Evolutionary conservation across 2,329 filamentous ascomycete species (phyloP), one percentile per base, ranked within the genome.

Genomic region (Fusarium citri): DNA sequence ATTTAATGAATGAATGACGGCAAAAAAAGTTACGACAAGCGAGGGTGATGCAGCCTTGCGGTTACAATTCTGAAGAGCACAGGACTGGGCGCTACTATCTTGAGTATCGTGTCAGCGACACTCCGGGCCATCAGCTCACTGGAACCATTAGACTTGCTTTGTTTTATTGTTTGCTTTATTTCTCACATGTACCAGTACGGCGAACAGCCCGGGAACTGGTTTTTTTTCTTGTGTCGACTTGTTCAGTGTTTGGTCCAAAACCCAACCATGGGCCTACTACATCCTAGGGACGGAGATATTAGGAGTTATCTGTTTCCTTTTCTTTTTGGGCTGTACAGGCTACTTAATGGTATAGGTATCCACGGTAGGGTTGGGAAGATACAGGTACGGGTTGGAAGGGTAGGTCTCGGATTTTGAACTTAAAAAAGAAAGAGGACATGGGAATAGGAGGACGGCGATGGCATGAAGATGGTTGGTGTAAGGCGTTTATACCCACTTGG

Each of bases 401-500:
- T 66, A 46, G 45, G 48, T 46, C 37, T 53, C 26, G 51, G 60
- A 49, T 61, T 69, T 48, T 30, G 46, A 47, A 56, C 61, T 50
- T 59, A 43, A 59, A 64, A 55, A 48, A 46, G 58, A 64, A 56
- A 48, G 49, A 56, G 37, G 57, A 46, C 42, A 66, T 51, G 58
- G 47, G 43, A 42, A 58, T 40, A 40, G 30, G 58, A 48, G 30
- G 60, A 48, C 31, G 67, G 70, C 53, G 60, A 50, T 37, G 67
- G 70, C 57, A 63, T 40, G 67, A 55, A 64, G 68, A 63, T 73
- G 64, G 64, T 70, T 76, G 68, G 30, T 37, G 34, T 37, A 58
- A 65, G 75, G 68, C 64, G 76, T 75, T 76, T 78, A 78, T 78
- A 78, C 76, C 76, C 76, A 76, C 74, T 77, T 78, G 65, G 66